phyloP scores from a whole-genome alignment of 2,329 filamentous ascomycete genomes.

The Plenodomus lindquistii region DNA sequence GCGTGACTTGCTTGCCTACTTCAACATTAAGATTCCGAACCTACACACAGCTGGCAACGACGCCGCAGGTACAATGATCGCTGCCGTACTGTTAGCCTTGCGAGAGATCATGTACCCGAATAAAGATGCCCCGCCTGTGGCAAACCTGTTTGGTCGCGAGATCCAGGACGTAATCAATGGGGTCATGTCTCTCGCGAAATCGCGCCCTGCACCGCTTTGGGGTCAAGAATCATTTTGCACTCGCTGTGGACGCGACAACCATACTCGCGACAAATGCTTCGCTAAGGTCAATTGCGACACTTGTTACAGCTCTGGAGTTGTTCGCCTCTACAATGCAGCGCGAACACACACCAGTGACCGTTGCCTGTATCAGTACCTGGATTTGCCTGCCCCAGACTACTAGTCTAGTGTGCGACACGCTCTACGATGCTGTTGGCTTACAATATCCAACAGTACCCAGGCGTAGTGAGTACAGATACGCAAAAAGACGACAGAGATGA shows the following conservation, averaged over 20 bases:
- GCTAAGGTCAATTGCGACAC: constrained; percentile 6
- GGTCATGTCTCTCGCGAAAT: constrained; percentile 2
- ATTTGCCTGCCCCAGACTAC: neutral
- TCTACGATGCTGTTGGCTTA: neutral
- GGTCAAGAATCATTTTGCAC: constrained; percentile 7
- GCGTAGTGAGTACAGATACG: too few relatives aligned
- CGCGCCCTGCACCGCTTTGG: constrained; percentile 7
- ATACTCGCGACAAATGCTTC: constrained; percentile 5
- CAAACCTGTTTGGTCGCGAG: neutral
- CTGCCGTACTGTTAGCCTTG: constrained; percentile 13
- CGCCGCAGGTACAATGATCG: constrained; percentile 14
- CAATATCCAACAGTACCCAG: too few relatives aligned
- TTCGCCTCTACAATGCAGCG: neutral
- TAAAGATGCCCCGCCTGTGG: neutral
- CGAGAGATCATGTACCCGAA: constrained; percentile 7
- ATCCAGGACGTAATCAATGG: constrained; percentile 5
- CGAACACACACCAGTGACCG: constrained; percentile 6
- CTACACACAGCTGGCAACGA: constrained; percentile 22
- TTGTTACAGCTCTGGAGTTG: constrained; percentile 2
- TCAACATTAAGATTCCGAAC: constrained; percentile 11
- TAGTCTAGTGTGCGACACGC: neutral
- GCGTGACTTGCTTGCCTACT: constrained; percentile 10
- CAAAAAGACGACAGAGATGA: too few relatives aligned
- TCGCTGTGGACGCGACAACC: constrained; percentile 12
- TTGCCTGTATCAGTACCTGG: constrained; percentile 6